A percentile compares a stretch with the other conserved stretches of the same genome.
Evolutionary conservation across 805 yeast genomes (phyloP).

Genomic region (Ogataea paradorogensis): DNA sequence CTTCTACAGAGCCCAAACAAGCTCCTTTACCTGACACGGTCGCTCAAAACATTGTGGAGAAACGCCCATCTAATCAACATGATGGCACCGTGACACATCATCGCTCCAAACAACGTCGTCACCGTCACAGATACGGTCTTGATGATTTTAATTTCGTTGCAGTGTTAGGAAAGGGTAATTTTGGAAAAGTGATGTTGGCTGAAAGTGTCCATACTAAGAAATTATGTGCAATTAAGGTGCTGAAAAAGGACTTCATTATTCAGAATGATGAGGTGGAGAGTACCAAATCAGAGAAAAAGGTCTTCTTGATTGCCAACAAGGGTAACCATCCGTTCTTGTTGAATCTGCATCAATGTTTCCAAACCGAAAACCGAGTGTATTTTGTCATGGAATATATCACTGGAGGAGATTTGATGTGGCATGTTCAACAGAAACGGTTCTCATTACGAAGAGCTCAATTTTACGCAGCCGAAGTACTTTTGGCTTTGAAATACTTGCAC

Average conservation of each 20-base stretch:
- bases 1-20: conserved; percentile 7
- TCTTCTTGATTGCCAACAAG: conserved; percentile 68
- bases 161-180: conserved; percentile 96
- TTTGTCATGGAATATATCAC: conserved; percentile 98
- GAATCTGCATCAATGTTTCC: conserved; percentile 92
- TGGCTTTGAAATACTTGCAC: conserved; percentile 90
- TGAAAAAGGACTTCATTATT: conserved; percentile 92
- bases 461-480: conserved; percentile 92
- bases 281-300: conserved; percentile 91
- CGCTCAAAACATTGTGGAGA: conserved; percentile 1
- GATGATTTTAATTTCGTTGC: conserved; percentile 94
- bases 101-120: conserved; percentile 35
- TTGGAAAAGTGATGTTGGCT: conserved; percentile 97
- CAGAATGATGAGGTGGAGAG: conserved; percentile 96
- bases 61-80: not conserved
- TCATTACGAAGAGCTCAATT: conserved; percentile 91
- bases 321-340: conserved; percentile 91
- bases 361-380: conserved; percentile 94
- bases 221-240: conserved; percentile 92
- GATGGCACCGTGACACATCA: conserved; percentile 14
- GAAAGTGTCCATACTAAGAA: conserved; percentile 80
- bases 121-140: conserved; percentile 76
- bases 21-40: conserved; percentile 2
- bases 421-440: conserved; percentile 88
- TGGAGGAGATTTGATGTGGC: conserved; percentile 99